These are phyloP conservation scores for Sphagnum magellanicum DNA, from an alignment of 228 moss, liverwort and hornwort species.

Conservation along the genomic window DNA sequence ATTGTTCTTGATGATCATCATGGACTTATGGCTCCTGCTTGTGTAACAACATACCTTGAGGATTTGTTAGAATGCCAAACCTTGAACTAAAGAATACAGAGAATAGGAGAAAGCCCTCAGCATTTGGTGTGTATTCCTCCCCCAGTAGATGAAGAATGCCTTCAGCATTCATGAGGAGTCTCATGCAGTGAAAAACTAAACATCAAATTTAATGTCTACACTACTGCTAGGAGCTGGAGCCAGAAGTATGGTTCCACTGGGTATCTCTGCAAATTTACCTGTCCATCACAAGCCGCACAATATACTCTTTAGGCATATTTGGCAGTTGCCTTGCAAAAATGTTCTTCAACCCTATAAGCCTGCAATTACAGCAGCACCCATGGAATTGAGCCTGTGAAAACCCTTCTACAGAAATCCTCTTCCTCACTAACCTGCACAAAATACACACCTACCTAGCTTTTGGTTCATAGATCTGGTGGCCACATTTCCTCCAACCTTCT, in stretches of 20 bases:
- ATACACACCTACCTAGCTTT: not conserved
- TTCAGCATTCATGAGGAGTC: too few relatives aligned
- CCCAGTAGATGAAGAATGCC: too few relatives aligned
- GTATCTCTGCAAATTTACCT: constrained; percentile 31
- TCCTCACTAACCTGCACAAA: not conserved
- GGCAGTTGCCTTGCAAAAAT: constrained; percentile 96
- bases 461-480: too few relatives aligned
- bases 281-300: constrained; percentile 96
- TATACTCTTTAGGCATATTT: constrained; percentile 99
- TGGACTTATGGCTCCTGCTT: constrained; percentile 97
- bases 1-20: constrained; percentile 97
- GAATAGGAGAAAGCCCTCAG: too few relatives aligned
- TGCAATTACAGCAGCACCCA: constrained; percentile 8
- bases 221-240: too few relatives aligned
- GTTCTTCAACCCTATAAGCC: constrained; percentile 97
- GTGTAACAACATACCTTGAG: not conserved
- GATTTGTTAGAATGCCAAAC: not conserved
- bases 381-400: not conserved
- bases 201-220: too few relatives aligned
- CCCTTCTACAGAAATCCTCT: not conserved
- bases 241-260: too few relatives aligned
- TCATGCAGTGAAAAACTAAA: too few relatives aligned
- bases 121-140: too few relatives aligned
- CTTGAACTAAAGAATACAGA: not conserved
- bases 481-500: too few relatives aligned